These are phyloP conservation scores for Diplodia scrobiculata DNA, from an alignment of 2,329 filamentous ascomycete species.

Conservation along the genomic window DNA sequence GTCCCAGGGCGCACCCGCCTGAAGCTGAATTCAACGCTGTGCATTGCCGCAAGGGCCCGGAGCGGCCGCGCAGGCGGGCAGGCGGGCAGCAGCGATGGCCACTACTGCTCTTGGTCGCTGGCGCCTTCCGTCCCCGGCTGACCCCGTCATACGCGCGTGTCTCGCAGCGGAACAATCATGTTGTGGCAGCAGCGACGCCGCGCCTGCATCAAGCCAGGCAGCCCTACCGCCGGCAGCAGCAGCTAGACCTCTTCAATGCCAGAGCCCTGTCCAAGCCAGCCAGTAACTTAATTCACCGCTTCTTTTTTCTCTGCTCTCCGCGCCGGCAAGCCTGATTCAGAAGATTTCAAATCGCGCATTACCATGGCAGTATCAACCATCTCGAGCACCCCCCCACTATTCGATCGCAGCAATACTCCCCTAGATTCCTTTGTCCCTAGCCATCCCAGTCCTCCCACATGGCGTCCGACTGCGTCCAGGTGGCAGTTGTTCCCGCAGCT, in stretches of 20 bases:
- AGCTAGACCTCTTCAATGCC: constrained; percentile 1
- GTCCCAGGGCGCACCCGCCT: not conserved
- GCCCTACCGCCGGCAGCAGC: constrained; percentile 21
- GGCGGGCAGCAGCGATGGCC: not conserved
- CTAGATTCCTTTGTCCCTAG: constrained; percentile 17
- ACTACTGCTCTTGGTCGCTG: not conserved
- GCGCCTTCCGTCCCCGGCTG: not conserved
- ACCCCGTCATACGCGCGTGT: not conserved
- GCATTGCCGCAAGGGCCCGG: not conserved
- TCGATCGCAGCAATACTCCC: constrained; percentile 27
- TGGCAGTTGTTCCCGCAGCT: constrained; percentile 24
- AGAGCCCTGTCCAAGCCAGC: not conserved
- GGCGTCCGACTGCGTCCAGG: constrained; percentile 9
- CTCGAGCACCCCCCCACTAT: constrained; percentile 18
- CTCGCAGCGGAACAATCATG: constrained; percentile 13
- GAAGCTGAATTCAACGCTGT: constrained; percentile 1
- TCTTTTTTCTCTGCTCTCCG: constrained; percentile 14
- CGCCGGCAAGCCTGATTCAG: constrained; percentile 27
- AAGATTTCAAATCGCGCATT: constrained; percentile 19
- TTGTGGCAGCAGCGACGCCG: constrained; percentile 24
- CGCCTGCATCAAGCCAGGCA: constrained; percentile 7
- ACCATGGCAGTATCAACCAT: constrained; percentile 28
- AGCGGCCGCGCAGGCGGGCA: not conserved
- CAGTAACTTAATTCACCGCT: constrained; percentile 9
- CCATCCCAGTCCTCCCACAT: not conserved